Evolutionary conservation across 148 eudicot species (phyloP).

Genomic region (Pharnaceum exiguum): DNA sequence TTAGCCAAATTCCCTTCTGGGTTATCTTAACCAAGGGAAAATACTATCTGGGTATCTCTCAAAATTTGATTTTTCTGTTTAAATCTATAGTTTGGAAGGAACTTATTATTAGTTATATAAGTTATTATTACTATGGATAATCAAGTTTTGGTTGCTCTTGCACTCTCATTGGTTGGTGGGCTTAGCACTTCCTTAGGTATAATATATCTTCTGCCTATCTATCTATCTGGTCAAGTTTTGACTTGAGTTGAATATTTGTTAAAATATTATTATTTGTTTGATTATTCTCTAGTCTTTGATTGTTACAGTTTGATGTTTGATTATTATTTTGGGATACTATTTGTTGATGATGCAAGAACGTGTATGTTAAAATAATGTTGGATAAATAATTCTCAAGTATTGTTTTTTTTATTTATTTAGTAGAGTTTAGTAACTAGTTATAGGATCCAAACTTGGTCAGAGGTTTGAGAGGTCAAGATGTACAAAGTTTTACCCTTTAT

Average conservation of each 20-base stretch:
- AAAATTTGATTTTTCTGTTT: background rate
- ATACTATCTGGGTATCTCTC: slow-evolving; percentile 7
- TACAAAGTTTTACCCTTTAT: too few relatives aligned
- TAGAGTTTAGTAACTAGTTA: too few relatives aligned
- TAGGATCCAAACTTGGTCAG: too few relatives aligned
- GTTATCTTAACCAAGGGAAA: background rate
- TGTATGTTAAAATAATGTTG: background rate
- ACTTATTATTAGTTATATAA: too few relatives aligned
- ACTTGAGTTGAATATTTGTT: background rate
- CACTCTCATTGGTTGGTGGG: slow-evolving; percentile 88
- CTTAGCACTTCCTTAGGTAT: slow-evolving; percentile 91
- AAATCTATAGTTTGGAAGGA: background rate
- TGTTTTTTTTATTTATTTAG: too few relatives aligned
- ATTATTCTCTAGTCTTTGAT: background rate
- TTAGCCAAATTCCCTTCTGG: slow-evolving; percentile 2
- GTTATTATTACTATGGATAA: slow-evolving; percentile 87
- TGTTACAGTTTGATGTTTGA: background rate
- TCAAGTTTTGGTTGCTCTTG: slow-evolving; percentile 91
- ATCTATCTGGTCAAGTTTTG: slow-evolving; percentile 7
- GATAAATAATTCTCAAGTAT: too few relatives aligned
- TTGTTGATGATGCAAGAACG: background rate
- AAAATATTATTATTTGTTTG: background rate
- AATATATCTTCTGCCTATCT: too few relatives aligned
- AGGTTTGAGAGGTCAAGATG: too few relatives aligned
- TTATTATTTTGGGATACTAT: background rate